Evolutionary conservation across 2,329 filamentous ascomycete genomes (phyloP).

Genomic region (Exophiala sp.): DNA sequence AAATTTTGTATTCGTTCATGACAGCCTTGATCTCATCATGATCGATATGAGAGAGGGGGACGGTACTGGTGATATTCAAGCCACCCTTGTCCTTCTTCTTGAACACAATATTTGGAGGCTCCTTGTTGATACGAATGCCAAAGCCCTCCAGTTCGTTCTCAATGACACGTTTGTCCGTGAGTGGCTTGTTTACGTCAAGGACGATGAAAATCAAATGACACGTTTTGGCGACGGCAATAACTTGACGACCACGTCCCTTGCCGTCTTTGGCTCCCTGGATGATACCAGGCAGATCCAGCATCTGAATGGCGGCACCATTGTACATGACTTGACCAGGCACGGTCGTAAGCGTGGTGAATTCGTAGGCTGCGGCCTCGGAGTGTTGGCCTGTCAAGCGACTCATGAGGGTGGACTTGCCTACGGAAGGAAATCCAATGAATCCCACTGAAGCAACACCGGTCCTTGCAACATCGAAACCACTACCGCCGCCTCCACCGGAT

Average conservation of each 20-base stretch:
- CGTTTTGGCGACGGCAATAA: constrained; percentile 98
- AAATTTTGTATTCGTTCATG: constrained; percentile 94
- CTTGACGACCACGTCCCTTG: constrained; percentile 93
- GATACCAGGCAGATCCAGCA: constrained; percentile 97
- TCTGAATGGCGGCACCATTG: constrained; percentile 96
- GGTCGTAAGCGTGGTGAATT: constrained; percentile 97
- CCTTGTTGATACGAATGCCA: constrained; percentile 95
- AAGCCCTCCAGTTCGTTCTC: constrained; percentile 95
- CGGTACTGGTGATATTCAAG: constrained; percentile 91
- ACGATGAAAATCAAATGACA: constrained; percentile 99
- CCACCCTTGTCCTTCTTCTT: constrained; percentile 99
- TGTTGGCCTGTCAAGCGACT: constrained; percentile 91
- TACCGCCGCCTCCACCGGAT: constrained; percentile 76
- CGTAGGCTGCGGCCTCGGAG: constrained; percentile 94
- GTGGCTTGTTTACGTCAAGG: constrained; percentile 94
- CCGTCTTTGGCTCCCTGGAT: constrained; percentile 98
- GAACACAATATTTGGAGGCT: constrained; percentile 97
- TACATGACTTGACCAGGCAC: constrained; percentile 95
- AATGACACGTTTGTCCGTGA: constrained; percentile 95
- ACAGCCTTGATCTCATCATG: constrained; percentile 97
- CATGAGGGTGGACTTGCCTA: constrained; percentile 98
- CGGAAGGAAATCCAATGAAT: constrained; percentile 97
- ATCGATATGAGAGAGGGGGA: constrained; percentile 87
- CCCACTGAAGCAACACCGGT: constrained; percentile 96
- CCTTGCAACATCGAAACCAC: constrained; percentile 94